Base-by-base conservation (phyloP, 192 early-diverging fungal genomes). In the Coemansia biformis region DNA sequence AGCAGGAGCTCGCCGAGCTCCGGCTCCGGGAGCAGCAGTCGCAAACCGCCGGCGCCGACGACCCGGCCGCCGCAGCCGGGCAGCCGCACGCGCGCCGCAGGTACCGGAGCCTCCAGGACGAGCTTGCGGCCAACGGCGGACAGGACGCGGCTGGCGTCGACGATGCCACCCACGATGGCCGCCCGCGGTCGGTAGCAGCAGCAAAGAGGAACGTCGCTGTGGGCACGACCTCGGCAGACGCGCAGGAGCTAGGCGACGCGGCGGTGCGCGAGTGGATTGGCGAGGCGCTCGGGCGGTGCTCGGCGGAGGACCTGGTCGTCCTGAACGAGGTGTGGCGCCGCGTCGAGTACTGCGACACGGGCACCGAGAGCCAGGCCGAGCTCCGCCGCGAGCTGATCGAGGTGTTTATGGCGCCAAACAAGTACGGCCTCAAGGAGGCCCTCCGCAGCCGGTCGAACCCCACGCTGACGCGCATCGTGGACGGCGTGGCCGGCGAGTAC, bases 301-400 rank as follows among this genome's bases (percentile, higher is more conserved):
- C 66, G n/a, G 46, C 73, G 23, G 61, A 76, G 36, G 73, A 76
- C 44, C 43, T 69, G 53, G 46, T 76, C 14, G 31, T 70, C 4
- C 51, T 76, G 15, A 44, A 43, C 50, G 73, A 76, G 39, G 57
- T 69, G 37, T 76, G 73, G 73, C 69, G 57, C 38, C 73, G 73
- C 44, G 52, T 69, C 30, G 57, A 61, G 46, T 60, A 65, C 50
- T 61, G 53, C 39, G 66, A 76, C 12, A 30, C 40, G 10, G 49
- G 38, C 45, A 35, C 51, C 10, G 47, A 64, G 15, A 48, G 38
- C 36, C 57, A 60, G n/a, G 54, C 51, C 14, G 22, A 50, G 26
- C 39, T 76, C 17, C 66, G 66, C 23, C 48, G 44, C 49, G 66
- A 76, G 39, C 62, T 76, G 18, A 42, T 76, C 16, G 46, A 58